Conservation (phyloP, 2,329 filamentous ascomycete genomes). For the Clathrospora elynae region DNA sequence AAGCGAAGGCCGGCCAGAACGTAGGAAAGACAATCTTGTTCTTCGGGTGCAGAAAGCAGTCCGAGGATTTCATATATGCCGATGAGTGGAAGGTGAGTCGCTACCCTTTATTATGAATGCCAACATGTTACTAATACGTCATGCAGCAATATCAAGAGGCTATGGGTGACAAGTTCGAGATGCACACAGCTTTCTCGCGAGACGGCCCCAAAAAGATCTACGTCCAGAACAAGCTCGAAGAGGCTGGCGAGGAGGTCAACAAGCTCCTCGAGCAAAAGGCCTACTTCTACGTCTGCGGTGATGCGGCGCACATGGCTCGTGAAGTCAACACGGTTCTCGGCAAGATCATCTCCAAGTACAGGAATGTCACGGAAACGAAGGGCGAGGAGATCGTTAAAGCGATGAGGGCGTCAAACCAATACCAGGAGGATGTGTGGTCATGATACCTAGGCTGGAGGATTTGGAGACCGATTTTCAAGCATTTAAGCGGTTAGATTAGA, state of each 20-base stretch:
- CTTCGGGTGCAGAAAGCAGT: conserved; percentile 86
- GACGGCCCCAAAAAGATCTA: conserved; percentile 89
- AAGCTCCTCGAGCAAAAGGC: conserved; percentile 83
- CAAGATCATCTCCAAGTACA: conserved; percentile 83
- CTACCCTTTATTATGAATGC: conserved; percentile 12
- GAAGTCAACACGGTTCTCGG: conserved; percentile 88
- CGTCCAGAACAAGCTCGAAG: conserved; percentile 89
- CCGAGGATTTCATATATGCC: conserved; percentile 92
- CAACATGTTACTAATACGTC: conserved; percentile 18
- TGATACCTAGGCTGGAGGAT: conserved; percentile 36
- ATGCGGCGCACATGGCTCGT: conserved; percentile 95
- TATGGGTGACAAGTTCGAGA: conserved; percentile 85
- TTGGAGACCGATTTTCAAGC: conserved; percentile 20
- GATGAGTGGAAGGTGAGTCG: conserved; percentile 86
- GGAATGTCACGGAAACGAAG: conserved; percentile 81
- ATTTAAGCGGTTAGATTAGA: conserved; percentile 39
- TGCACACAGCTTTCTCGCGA: conserved; percentile 95
- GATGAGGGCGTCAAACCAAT: conserved; percentile 93
- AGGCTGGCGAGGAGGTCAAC: conserved; percentile 82
- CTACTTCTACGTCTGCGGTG: conserved; percentile 97
- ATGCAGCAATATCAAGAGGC: conserved; percentile 77
- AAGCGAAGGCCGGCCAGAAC: conserved; percentile 76
- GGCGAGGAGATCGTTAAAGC: conserved; percentile 96
- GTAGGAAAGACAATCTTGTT: conserved; percentile 90
- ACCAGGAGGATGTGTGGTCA: conserved; percentile 83